Base-by-base conservation (phyloP, 179 eudicot genomes). In the Corrigiola litoralis region DNA sequence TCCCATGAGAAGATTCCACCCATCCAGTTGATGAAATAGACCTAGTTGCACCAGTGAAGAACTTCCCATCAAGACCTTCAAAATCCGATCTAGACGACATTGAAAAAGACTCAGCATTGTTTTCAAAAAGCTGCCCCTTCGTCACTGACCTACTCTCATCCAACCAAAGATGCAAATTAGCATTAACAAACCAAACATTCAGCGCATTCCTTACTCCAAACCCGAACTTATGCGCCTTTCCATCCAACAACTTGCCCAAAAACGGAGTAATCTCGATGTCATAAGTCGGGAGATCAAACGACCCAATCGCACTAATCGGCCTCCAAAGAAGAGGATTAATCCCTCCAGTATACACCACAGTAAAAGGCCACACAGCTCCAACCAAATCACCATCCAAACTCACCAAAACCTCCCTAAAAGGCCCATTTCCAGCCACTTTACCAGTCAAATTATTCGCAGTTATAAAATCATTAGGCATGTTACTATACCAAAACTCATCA, bases 151-250 rank as follows among this genome's bases (percentile, higher is more conserved):
- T 72, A 61, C 72, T 76, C 13, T 59, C 28, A 68, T 94, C 99
- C 75, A 94, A 74, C 97, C 99, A 94, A 31, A 94, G 77, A 59
- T 90, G 99, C 75, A 90, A 80, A 77, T 94, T 94, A 0, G 97
- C 99, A 79, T 90, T 94, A 17, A 94, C 41, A 33, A 78, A 94
- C 99, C 99, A 94, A 32, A 90, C 95, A 67, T 86, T 90, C 54
- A 94, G 53, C 1, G 94, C 84, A 71, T 94, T 94, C 0, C 83
- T 84, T 17, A 94, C 97, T 29, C 91, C 62, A 46, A 94, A 90
- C 25, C 65, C 75, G 51, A 94, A 32, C 38, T 62, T 67, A 71
- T 92, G 98, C 1, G 20, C 36, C 58, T 78, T 80, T 1, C 89
- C 90, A 75, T 92, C 94, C 58, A 94, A 72, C n/a, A 87, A 41